phyloP scores from a whole-genome alignment of 257 asterid species.

The Misopates orontium region DNA sequence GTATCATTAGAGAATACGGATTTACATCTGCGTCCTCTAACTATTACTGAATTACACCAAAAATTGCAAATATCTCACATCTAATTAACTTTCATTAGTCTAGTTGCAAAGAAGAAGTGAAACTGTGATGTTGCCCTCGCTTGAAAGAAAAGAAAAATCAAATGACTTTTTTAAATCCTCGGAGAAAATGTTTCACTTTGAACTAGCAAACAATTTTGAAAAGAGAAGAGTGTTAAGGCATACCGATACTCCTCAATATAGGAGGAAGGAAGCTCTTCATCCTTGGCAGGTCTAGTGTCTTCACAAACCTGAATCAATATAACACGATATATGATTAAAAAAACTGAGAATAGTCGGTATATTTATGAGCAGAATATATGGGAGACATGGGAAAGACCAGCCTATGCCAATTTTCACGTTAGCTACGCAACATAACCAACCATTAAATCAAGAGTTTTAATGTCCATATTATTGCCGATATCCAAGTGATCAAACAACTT shows the following conservation, averaged over 20 bases:
- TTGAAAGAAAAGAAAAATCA: no score
- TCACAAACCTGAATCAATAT: slow-evolving; percentile 61
- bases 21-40: no score
- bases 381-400: not conserved
- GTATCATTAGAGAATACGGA: no score
- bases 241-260: slow-evolving; percentile 91
- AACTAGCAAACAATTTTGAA: slow-evolving; percentile 17
- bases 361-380: slow-evolving; percentile 9
- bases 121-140: no score
- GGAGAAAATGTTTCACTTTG: not conserved
- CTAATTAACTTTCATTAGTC: no score
- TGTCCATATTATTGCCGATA: not conserved
- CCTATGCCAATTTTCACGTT: not conserved
- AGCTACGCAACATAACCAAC: not conserved
- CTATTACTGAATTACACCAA: no score
- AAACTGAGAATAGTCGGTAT: not conserved
- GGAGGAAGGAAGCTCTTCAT: slow-evolving; percentile 91
- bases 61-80: no score
- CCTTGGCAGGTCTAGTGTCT: slow-evolving; percentile 73
- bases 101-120: no score
- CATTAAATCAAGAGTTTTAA: not conserved
- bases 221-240: slow-evolving; percentile 19
- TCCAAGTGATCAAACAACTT: not conserved
- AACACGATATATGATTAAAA: slow-evolving; percentile 14
- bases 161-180: no score